Conservation (phyloP, 2,329 filamentous ascomycete species). For the Ophiostoma pallidulum region DNA sequence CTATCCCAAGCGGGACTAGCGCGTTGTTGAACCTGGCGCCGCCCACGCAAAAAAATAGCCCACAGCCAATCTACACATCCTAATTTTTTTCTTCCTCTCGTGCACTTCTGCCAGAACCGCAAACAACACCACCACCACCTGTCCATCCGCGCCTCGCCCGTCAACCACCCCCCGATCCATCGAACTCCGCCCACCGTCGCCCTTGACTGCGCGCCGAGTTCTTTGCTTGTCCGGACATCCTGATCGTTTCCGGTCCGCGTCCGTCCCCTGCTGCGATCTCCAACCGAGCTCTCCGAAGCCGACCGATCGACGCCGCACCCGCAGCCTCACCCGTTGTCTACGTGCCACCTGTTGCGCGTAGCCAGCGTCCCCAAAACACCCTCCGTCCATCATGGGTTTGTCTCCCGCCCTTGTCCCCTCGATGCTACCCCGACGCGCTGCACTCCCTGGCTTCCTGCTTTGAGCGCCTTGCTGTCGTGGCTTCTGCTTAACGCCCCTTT, state of each 20-base stretch:
- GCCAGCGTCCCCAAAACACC: constrained; percentile 15
- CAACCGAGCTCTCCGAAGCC: constrained; percentile 1
- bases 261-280: too few relatives aligned
- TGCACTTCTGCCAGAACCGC: neutral
- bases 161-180: neutral
- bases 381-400: constrained; percentile 25
- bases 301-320: constrained; percentile 6
- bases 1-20: constrained; percentile 4
- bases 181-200: constrained; percentile 7
- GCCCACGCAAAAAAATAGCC: constrained; percentile 17
- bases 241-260: neutral
- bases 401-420: neutral
- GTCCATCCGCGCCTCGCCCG: neutral
- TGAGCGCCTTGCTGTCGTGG: neutral
- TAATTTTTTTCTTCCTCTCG: constrained; percentile 14
- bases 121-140: constrained; percentile 1
- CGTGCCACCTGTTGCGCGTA: constrained; percentile 25
- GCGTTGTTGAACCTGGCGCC: neutral
- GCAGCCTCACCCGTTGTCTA: constrained; percentile 16
- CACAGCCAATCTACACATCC: constrained; percentile 15
- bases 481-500: neutral
- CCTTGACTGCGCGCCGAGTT: constrained; percentile 7
- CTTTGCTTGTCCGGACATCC: neutral
- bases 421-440: too few relatives aligned
- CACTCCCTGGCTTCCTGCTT: neutral